phyloP scores from a whole-genome alignment of 352 stramenopile genomes.

The Pythium scleroteichum region DNA sequence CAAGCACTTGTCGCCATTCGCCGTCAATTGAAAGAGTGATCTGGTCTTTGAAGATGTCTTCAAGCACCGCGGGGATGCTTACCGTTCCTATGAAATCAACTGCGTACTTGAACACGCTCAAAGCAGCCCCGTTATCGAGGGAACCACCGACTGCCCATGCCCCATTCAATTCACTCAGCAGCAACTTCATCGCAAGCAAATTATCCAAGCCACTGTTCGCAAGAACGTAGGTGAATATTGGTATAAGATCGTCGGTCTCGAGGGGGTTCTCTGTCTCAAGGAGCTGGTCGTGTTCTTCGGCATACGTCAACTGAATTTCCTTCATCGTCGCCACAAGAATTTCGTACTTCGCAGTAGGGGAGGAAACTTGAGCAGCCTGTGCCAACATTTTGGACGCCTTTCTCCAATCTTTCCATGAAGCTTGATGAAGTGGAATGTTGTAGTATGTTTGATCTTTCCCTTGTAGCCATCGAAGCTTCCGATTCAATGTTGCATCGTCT shows the following conservation, averaged over 20 bases:
- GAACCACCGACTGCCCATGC: conserved; percentile 61
- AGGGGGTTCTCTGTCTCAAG: conserved; percentile 49
- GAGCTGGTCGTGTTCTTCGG: conserved; percentile 67
- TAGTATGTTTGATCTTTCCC: conserved; percentile 91
- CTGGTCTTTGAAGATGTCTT: conserved; percentile 91
- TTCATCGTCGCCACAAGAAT: conserved; percentile 71
- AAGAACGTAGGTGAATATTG: conserved; percentile 90
- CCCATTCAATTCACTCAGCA: conserved; percentile 76
- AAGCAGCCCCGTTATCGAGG: conserved; percentile 59
- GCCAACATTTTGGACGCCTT: conserved; percentile 70
- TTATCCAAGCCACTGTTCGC: conserved; percentile 87
- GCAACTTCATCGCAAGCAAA: conserved; percentile 71
- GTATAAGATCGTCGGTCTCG: conserved; percentile 85
- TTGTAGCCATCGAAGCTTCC: conserved; percentile 86
- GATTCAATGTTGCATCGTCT: conserved; percentile 78
- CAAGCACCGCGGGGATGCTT: conserved; percentile 81
- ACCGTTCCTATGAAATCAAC: conserved; percentile 87
- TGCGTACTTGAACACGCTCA: conserved; percentile 78
- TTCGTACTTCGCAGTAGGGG: conserved; percentile 81
- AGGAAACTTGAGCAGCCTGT: conserved; percentile 46
- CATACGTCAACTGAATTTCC: conserved; percentile 76
- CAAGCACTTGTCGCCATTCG: conserved; percentile 77
- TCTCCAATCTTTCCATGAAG: conserved; percentile 86
- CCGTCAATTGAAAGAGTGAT: conserved; percentile 88
- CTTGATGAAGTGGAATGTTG: conserved; percentile 80